phyloP scores from a whole-genome alignment of 108 stramenopile genomes.

The Thalassiosira profunda region DNA sequence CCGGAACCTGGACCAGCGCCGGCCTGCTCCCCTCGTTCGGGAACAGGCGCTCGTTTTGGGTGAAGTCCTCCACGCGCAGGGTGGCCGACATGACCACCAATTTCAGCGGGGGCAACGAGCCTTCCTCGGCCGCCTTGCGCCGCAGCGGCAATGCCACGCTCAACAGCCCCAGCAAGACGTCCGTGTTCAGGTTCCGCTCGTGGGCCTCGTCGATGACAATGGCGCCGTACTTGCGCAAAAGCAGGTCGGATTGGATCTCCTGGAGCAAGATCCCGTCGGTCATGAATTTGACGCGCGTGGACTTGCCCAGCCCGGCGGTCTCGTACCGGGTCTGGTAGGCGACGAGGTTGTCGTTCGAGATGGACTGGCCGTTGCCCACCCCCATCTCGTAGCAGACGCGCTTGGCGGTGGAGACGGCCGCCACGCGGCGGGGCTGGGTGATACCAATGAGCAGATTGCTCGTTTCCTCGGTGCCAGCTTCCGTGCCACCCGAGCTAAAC shows the following conservation, averaged over 20 bases:
- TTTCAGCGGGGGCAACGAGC: conserved; percentile 86
- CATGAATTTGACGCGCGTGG: conserved; percentile 96
- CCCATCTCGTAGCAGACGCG: conserved; percentile 98
- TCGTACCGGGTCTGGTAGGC: conserved; percentile 98
- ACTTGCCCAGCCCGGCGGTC: conserved; percentile 74
- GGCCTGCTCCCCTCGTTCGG: conserved; percentile 44
- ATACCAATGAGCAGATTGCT: conserved; percentile 74
- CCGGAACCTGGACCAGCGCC: conserved; percentile 90
- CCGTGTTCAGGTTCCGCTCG: conserved; percentile 93
- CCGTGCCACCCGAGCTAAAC: conserved; percentile 48
- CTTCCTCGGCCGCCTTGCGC: conserved; percentile 71
- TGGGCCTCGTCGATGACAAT: conserved; percentile 97
- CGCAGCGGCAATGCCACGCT: conserved; percentile 88
- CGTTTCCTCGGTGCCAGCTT: conserved; percentile 5
- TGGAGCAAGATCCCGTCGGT: conserved; percentile 98
- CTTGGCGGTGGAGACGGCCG: conserved; percentile 96
- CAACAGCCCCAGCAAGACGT: conserved; percentile 96
- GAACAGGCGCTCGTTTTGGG: conserved; percentile 87
- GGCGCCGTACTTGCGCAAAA: conserved; percentile 92
- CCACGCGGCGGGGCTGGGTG: conserved; percentile 97
- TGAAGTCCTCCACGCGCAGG: conserved; percentile 95
- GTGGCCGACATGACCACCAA: conserved; percentile 99
- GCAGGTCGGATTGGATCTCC: conserved; percentile 93
- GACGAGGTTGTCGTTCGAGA: conserved; percentile 76
- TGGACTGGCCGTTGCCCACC: conserved; percentile 74